These are phyloP conservation scores for Apiotrichum domesticum DNA, from an alignment of 1,284 basidiomycete species.

Conservation along the genomic window DNA sequence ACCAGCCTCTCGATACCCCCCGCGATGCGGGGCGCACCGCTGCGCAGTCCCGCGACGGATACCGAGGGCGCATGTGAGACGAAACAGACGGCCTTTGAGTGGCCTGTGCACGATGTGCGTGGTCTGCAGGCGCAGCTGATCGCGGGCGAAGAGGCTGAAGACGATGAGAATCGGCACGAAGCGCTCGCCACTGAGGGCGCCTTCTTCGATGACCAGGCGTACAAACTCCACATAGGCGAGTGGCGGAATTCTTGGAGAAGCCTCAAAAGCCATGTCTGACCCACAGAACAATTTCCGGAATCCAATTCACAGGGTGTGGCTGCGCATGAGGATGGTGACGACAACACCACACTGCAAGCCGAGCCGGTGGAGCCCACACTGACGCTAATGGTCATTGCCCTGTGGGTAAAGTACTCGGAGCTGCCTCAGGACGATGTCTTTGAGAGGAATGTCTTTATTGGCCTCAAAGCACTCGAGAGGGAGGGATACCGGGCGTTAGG, in stretches of 20 bases:
- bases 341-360: too few species aligned
- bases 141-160: conserved; percentile 6
- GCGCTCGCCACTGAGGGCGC: conserved; percentile 57
- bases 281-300: conserved; percentile 7
- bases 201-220: conserved; percentile 63
- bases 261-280: background rate
- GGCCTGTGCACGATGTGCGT: conserved; percentile 19
- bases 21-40: background rate
- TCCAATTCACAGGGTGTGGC: background rate
- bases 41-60: background rate
- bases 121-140: conserved; percentile 21
- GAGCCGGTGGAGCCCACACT: conserved; percentile 10
- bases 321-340: background rate
- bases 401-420: conserved; percentile 14
- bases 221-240: conserved; percentile 53
- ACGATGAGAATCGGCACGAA: conserved; percentile 52
- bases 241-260: background rate
- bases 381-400: conserved; percentile 20
- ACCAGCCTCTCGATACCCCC: background rate
- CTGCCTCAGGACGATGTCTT: conserved; percentile 38
- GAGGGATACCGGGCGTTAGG: conserved; percentile 58
- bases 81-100: conserved; percentile 25
- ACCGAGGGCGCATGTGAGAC: conserved; percentile 12
- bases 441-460: conserved; percentile 66
- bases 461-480: conserved; percentile 62